Conservation (phyloP, 2,329 filamentous ascomycete species). For the Aspergillus ruber region DNA sequence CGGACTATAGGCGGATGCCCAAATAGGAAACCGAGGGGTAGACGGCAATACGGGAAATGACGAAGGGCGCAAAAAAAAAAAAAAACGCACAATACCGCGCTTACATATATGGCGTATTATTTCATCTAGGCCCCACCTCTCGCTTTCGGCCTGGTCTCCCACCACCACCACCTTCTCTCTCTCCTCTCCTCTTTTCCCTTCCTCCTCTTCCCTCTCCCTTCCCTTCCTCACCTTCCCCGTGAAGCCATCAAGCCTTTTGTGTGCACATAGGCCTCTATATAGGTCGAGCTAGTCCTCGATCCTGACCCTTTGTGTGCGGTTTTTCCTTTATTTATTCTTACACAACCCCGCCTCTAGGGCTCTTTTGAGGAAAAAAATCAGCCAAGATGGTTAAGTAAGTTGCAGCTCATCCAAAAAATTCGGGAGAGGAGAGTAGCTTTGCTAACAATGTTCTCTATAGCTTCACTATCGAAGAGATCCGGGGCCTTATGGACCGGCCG, state of each 20-base stretch:
- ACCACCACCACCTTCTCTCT: constrained; percentile 18
- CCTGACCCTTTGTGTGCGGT: constrained; percentile 36
- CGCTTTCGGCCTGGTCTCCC: constrained; percentile 7
- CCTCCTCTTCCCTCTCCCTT: constrained; percentile 21
- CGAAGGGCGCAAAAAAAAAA: constrained; percentile 5
- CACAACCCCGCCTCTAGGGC: constrained; percentile 37
- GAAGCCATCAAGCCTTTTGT: constrained; percentile 18
- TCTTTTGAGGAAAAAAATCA: constrained; percentile 48
- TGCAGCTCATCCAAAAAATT: neutral
- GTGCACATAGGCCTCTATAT: constrained; percentile 34
- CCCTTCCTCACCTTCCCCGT: constrained; percentile 23
- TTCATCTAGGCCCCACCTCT: neutral
- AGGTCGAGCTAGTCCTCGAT: constrained; percentile 41
- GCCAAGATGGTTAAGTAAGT: constrained; percentile 99
- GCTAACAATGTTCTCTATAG: constrained; percentile 47
- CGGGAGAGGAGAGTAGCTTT: neutral
- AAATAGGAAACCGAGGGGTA: no score
- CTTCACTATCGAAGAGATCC: constrained; percentile 89
- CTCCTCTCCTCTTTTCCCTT: constrained; percentile 15
- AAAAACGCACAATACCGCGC: constrained; percentile 20
- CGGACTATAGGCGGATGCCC: no score
- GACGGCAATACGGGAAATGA: neutral
- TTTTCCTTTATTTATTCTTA: constrained; percentile 23
- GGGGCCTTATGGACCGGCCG: constrained; percentile 44
- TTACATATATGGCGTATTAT: constrained; percentile 19